Conservation (phyloP, 345 rosid species). For the Lepidium africanum region DNA sequence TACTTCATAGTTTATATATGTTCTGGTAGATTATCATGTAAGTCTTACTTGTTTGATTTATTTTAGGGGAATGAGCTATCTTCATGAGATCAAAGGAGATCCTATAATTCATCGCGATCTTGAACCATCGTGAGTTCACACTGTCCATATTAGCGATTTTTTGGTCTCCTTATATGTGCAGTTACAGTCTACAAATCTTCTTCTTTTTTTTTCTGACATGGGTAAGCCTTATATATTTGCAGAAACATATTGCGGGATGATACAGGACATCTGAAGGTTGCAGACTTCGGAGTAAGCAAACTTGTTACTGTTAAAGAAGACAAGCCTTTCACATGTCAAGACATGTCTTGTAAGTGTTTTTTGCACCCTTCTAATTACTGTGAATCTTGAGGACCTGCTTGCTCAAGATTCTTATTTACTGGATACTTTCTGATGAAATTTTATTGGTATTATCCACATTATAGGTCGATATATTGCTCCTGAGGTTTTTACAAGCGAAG, state of each 20-base stretch:
- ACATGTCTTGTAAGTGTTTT: slow-evolving; percentile 57
- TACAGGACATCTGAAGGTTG: slow-evolving; percentile 92
- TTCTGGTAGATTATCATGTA: background rate
- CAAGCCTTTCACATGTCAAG: slow-evolving; percentile 56
- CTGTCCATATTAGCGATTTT: background rate
- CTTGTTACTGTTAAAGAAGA: slow-evolving; percentile 82
- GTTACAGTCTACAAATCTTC: background rate
- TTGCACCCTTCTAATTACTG: background rate
- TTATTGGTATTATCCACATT: background rate
- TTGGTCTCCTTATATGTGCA: background rate
- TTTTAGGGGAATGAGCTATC: slow-evolving; percentile 87
- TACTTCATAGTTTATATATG: background rate
- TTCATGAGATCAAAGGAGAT: slow-evolving; percentile 82
- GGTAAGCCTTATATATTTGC: slow-evolving; percentile 18
- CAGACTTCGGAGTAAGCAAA: slow-evolving; percentile 94
- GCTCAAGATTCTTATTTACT: background rate
- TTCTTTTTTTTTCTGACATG: slow-evolving; percentile 18
- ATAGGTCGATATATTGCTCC: slow-evolving; percentile 88
- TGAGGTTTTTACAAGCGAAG: slow-evolving; percentile 61
- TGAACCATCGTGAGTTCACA: slow-evolving; percentile 91
- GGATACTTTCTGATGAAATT: background rate
- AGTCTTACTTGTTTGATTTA: background rate
- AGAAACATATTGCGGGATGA: slow-evolving; percentile 94
- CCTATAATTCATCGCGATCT: slow-evolving; percentile 96
- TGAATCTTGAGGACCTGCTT: background rate